These are phyloP conservation scores for Rhododendron mucronatum DNA, from an alignment of 148 eudicot species.

Conservation along the genomic window DNA sequence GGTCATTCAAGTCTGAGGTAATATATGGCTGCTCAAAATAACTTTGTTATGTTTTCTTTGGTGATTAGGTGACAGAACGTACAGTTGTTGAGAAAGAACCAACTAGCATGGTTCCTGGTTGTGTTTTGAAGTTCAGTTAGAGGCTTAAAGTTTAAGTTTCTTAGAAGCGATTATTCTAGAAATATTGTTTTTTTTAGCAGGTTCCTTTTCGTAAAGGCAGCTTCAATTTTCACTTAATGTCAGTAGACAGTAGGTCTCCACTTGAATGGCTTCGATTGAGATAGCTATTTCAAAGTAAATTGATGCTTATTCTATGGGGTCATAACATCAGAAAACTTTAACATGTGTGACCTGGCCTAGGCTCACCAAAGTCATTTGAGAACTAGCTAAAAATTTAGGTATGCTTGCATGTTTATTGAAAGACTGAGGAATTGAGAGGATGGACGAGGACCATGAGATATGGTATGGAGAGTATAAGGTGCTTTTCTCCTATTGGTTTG, in stretches of 20 bases:
- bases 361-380: neutral
- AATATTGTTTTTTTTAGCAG: neutral
- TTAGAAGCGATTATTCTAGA: neutral
- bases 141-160: neutral
- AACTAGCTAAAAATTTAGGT: neutral
- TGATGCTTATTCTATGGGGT: neutral
- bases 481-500: neutral
- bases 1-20: conserved; percentile 84
- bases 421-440: neutral
- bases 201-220: neutral
- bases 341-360: neutral
- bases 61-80: neutral
- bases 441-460: neutral
- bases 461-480: neutral
- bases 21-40: neutral
- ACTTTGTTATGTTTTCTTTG: neutral
- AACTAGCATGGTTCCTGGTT: neutral
- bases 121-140: neutral
- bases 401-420: neutral
- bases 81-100: neutral
- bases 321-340: neutral
- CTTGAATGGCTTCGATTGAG: neutral
- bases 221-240: neutral
- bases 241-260: neutral
- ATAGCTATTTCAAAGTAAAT: neutral